A percentile compares a stretch with the other conserved stretches of the same genome.
These are phyloP conservation scores for Candida yuanshanica DNA, from an alignment of 805 yeast genomes.

Conservation along the genomic window DNA sequence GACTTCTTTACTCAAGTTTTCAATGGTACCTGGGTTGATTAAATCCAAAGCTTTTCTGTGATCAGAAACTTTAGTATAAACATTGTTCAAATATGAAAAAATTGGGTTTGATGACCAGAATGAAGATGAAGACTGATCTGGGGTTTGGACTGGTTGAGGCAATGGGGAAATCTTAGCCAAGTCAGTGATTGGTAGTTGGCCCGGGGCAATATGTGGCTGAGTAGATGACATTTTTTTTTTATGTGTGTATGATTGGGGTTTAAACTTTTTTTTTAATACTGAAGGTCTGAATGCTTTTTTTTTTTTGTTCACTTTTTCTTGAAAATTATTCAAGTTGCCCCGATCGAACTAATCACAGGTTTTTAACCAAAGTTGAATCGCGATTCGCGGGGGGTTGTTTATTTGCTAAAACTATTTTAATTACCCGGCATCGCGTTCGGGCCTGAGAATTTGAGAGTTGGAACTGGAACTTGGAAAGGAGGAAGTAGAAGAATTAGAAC, in stretches of 20 bases:
- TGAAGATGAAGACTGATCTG: conserved; percentile 3
- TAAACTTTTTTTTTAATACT: no score
- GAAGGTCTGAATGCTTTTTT: no score
- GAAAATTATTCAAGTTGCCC: neutral
- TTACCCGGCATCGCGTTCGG: no score
- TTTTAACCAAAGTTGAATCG: no score
- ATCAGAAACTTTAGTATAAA: conserved; percentile 61
- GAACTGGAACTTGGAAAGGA: no score
- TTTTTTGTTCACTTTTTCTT: neutral
- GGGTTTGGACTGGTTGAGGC: conserved; percentile 2
- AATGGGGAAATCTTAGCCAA: conserved; percentile 4
- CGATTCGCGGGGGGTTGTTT: no score
- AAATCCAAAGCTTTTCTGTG: conserved; percentile 81
- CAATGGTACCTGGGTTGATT: conserved; percentile 90
- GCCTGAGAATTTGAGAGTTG: no score
- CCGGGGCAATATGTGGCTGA: neutral
- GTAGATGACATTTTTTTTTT: neutral
- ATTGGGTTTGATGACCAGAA: conserved; percentile 58
- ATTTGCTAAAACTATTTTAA: no score
- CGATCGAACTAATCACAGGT: no score
- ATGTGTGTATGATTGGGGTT: no score
- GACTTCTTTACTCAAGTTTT: conserved; percentile 89
- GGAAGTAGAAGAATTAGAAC: no score
- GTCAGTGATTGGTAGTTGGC: neutral
- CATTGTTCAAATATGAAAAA: conserved; percentile 71